phyloP scores from a whole-genome alignment of 2,329 filamentous ascomycete genomes.

The Aureobasidium sp. region DNA sequence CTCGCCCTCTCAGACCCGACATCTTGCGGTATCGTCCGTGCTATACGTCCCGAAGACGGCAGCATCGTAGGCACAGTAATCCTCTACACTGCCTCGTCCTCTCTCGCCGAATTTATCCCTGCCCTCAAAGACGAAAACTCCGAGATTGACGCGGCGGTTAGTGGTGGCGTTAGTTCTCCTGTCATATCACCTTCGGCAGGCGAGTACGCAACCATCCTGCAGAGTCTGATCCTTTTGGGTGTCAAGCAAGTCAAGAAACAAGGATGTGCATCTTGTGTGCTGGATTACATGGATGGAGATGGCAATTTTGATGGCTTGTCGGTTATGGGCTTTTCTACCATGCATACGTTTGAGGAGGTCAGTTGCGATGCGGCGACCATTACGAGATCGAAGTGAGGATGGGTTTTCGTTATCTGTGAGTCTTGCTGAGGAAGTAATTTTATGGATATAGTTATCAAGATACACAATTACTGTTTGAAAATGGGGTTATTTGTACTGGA shows the following conservation, averaged over 20 bases:
- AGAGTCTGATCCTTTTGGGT: conserved; percentile 73
- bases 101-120: conserved; percentile 63
- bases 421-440: background rate
- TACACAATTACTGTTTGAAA: background rate
- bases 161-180: conserved; percentile 72
- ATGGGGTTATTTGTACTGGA: no score
- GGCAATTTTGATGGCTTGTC: conserved; percentile 66
- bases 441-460: background rate
- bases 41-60: conserved; percentile 62
- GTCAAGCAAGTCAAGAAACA: conserved; percentile 76
- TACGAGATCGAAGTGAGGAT: background rate
- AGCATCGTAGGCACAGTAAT: conserved; percentile 72
- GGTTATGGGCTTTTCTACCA: conserved; percentile 71
- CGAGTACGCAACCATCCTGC: conserved; percentile 64
- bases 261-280: conserved; percentile 62
- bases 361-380: conserved; percentile 56
- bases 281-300: conserved; percentile 72
- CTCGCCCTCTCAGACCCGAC: conserved; percentile 64
- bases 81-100: conserved; percentile 64
- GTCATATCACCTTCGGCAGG: conserved; percentile 63
- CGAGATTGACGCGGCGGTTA: conserved; percentile 24
- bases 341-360: conserved; percentile 77
- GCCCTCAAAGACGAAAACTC: conserved; percentile 47
- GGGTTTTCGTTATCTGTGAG: background rate
- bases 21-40: conserved; percentile 74